Conservation (phyloP, 1,284 basidiomycete genomes). For the Tremellales sp. region DNA sequence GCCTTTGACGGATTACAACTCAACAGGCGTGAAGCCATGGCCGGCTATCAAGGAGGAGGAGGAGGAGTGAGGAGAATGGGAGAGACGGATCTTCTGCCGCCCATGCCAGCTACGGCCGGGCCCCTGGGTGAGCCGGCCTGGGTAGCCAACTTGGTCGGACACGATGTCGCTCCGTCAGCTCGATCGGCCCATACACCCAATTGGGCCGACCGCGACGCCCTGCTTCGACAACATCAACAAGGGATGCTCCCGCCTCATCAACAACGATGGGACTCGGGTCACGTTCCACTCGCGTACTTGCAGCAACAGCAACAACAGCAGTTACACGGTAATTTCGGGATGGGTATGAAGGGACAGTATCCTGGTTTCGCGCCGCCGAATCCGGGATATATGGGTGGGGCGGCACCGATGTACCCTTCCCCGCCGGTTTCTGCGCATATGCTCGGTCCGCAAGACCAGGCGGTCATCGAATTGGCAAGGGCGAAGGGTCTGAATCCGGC, state of each 20-base stretch:
- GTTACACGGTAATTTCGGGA: neutral
- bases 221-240: slow-evolving; percentile 1
- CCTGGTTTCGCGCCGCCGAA: neutral
- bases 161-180: slow-evolving; percentile 26
- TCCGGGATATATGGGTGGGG: neutral
- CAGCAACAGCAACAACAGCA: neutral
- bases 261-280: slow-evolving; percentile 1
- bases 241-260: neutral
- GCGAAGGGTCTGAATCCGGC: slow-evolving; percentile 87
- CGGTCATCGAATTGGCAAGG: slow-evolving; percentile 78
- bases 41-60: too few relatives aligned
- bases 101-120: slow-evolving; percentile 3
- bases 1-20: slow-evolving; percentile 44
- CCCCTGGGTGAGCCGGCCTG: slow-evolving; percentile 37
- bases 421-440: slow-evolving; percentile 26
- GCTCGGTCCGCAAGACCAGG: slow-evolving; percentile 50
- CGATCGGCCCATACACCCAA: slow-evolving; percentile 8
- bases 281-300: neutral
- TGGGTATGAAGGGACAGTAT: neutral
- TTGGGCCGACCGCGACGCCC: slow-evolving; percentile 16
- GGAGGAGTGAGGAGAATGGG: slow-evolving; percentile 1
- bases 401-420: slow-evolving; percentile 15
- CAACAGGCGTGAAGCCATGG: too few relatives aligned
- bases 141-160: slow-evolving; percentile 44
- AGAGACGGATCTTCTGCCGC: neutral